phyloP scores from a whole-genome alignment of 2,329 filamentous ascomycete genomes.

The Aspergillus hiratsukae region DNA sequence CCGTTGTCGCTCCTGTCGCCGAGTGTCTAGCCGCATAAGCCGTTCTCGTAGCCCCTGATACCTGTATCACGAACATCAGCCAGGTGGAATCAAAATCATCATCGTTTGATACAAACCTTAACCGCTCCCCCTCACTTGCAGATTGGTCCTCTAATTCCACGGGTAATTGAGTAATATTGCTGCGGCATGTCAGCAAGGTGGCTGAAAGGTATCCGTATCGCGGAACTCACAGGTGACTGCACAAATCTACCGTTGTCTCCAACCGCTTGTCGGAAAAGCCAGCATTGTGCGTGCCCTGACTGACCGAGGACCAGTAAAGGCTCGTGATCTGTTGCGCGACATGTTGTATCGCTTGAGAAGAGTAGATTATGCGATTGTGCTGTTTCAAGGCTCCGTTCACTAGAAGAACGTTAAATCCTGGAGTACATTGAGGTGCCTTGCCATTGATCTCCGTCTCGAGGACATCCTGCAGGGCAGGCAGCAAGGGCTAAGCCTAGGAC shows the following conservation, averaged over 20 bases:
- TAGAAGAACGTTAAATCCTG: constrained; percentile 19
- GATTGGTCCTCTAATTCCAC: constrained; percentile 30
- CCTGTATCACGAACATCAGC: constrained; percentile 26
- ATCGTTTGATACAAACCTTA: constrained; percentile 26
- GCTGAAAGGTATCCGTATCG: background rate
- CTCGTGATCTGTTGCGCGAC: constrained; percentile 53
- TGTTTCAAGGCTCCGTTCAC: constrained; percentile 50
- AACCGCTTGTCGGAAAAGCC: constrained; percentile 25
- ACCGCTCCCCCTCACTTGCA: constrained; percentile 27
- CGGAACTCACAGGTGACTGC: constrained; percentile 31
- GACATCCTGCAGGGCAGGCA: background rate
- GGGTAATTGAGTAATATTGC: constrained; percentile 38
- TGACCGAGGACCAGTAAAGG: constrained; percentile 51
- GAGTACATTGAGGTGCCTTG: background rate
- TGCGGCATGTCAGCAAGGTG: constrained; percentile 13
- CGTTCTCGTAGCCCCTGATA: constrained; percentile 40
- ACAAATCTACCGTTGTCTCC: constrained; percentile 37
- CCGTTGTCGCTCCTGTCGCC: constrained; percentile 43
- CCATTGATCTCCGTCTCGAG: background rate
- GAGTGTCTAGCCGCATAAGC: constrained; percentile 44
- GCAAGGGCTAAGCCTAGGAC: background rate
- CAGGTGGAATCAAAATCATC: constrained; percentile 17
- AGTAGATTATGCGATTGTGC: constrained; percentile 52
- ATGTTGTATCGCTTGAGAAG: constrained; percentile 51
- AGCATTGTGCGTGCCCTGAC: constrained; percentile 27